Conservation (phyloP, 1,284 basidiomycete species). For the Cryptococcus sp. region DNA sequence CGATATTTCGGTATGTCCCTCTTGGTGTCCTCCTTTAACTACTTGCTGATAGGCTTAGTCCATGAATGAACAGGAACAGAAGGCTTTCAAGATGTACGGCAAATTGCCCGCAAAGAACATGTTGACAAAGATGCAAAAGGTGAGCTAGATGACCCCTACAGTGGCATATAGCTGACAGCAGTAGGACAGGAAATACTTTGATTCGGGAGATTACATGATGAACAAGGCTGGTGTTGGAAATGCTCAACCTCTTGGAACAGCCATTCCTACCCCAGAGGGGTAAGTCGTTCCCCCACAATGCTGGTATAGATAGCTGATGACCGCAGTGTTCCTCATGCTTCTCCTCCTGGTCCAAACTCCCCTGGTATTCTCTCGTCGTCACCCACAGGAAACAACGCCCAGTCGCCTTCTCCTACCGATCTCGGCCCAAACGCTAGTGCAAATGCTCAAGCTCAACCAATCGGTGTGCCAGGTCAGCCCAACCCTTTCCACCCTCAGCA, state of each 20-base stretch:
- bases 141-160: conserved; percentile 38
- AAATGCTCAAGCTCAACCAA: conserved; percentile 15
- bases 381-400: conserved; percentile 28
- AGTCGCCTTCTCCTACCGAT: conserved; percentile 12
- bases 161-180: neutral
- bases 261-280: conserved; percentile 94
- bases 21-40: neutral
- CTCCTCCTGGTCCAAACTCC: conserved; percentile 28
- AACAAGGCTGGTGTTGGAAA: conserved; percentile 87
- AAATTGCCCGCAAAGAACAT: conserved; percentile 90
- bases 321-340: conserved; percentile 44
- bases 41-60: conserved; percentile 53
- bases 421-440: conserved; percentile 8
- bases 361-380: conserved; percentile 38
- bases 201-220: conserved; percentile 94
- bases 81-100: conserved; percentile 90
- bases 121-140: conserved; percentile 91
- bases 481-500: neutral
- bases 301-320: conserved; percentile 1
- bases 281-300: conserved; percentile 49
- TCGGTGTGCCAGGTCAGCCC: conserved; percentile 1
- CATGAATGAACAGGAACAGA: conserved; percentile 84
- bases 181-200: conserved; percentile 95
- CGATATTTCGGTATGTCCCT: conserved; percentile 40
- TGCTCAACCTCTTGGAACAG: conserved; percentile 81